Evolutionary conservation across 768 basidiomycete genomes (phyloP).

Genomic region (Coprinellus micaceus): DNA sequence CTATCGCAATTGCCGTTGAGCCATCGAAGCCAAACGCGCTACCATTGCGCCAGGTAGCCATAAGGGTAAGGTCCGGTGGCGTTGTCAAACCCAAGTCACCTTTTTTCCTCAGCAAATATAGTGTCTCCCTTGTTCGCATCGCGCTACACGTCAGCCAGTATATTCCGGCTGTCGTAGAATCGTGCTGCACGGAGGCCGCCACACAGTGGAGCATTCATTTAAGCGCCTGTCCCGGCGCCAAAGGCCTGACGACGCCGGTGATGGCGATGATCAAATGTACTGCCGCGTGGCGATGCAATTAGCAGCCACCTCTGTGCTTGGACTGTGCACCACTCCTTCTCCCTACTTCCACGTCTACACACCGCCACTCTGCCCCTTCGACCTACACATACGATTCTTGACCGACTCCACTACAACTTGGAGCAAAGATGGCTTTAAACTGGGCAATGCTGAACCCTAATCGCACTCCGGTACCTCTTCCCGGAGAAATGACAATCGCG

Average conservation of each 20-base stretch:
- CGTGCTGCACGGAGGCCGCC: too few species aligned
- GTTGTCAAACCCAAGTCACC: too few species aligned
- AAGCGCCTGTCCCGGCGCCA: not conserved
- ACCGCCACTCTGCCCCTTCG: not conserved
- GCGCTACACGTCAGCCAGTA: too few species aligned
- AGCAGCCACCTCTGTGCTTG: not conserved
- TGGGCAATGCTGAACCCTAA: constrained; percentile 66
- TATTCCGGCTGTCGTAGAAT: too few species aligned
- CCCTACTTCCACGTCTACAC: not conserved
- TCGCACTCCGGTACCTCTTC: constrained; percentile 59
- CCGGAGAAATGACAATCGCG: constrained; percentile 56
- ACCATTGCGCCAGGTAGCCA: constrained; percentile 84
- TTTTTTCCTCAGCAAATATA: too few species aligned
- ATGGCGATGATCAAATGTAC: not conserved
- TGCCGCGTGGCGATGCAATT: constrained; percentile 6
- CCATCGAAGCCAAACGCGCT: constrained; percentile 95
- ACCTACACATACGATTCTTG: not conserved
- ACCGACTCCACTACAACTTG: not conserved
- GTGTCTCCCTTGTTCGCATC: too few species aligned
- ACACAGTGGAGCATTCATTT: too few species aligned
- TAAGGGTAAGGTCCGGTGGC: too few species aligned
- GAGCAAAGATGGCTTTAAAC: constrained; percentile 66
- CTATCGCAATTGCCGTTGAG: constrained; percentile 4
- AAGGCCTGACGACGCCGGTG: constrained; percentile 1
- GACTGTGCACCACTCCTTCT: not conserved